These are phyloP conservation scores for Rhizopogon vesiculosus DNA, from an alignment of 768 basidiomycete genomes.

Conservation along the genomic window DNA sequence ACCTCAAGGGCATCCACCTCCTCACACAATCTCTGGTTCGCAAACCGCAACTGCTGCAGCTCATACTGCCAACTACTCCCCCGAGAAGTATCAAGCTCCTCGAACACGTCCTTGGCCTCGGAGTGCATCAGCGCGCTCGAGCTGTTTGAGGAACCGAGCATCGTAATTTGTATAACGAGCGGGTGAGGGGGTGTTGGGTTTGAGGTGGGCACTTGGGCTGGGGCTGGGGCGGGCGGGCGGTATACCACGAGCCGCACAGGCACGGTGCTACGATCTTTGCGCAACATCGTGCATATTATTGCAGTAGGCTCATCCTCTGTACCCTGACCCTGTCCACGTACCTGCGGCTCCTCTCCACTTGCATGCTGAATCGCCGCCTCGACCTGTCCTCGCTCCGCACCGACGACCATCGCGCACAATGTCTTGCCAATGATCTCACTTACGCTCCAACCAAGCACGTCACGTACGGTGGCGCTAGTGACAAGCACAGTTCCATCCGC, in stretches of 20 bases:
- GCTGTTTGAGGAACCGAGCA: conserved; percentile 8
- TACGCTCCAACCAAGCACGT: conserved; percentile 62
- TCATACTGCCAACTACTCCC: conserved; percentile 93
- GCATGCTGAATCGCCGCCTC: conserved; percentile 6
- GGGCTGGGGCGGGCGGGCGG: conserved; percentile 21
- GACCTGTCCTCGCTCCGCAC: conserved; percentile 16
- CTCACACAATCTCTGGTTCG: conserved; percentile 60
- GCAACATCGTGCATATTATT: conserved; percentile 32
- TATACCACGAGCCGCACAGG: conserved; percentile 34
- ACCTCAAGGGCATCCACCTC: conserved; percentile 44
- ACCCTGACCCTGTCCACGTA: conserved; percentile 9
- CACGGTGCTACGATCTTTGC: conserved; percentile 30
- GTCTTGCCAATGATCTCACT: conserved; percentile 49
- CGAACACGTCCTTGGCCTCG: conserved; percentile 49
- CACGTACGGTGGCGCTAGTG: conserved; percentile 44
- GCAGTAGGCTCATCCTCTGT: conserved; percentile 16
- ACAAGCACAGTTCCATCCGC: conserved; percentile 44
- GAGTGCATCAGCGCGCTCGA: conserved; percentile 11
- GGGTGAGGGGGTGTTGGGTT: conserved; percentile 16
- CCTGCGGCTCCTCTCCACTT: conserved; percentile 15
- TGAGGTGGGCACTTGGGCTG: background rate
- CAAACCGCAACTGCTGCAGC: conserved; percentile 74
- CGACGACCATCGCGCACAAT: conserved; percentile 34
- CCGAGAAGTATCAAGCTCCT: conserved; percentile 60
- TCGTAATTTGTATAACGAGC: conserved; percentile 25